Base-by-base conservation (phyloP, 345 rosid genomes). In the Reutealis trisperma region DNA sequence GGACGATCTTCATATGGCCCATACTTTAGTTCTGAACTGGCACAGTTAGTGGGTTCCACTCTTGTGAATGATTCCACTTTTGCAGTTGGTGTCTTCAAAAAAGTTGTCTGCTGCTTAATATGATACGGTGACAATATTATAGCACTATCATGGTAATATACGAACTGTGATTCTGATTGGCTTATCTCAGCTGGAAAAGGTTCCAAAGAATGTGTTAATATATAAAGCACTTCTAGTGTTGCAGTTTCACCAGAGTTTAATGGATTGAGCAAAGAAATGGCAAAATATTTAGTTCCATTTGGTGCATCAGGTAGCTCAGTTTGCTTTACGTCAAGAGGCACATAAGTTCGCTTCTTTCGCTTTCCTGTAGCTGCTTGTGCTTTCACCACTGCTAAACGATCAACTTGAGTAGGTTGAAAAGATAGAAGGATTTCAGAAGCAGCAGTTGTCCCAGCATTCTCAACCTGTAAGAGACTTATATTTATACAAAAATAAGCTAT, bases 131-230 rank as follows among this genome's bases (percentile, higher is more conserved):
- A 96, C 82, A 94, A 80, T 63, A 92, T 76, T 18, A 87, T 51
- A 2, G 98, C 96, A 81, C 92, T 90, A 73, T 96, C 98, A 55
- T 80, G 93, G 78, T 86, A 94, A 84, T 87, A 88, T 67, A 96
- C 99, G 82, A 94, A 80, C 87, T 96, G 99, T 59, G 99, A 80
- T 75, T 96, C 99, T 67, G 97, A 89, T 81, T 96, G 98, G 72
- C 97, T 80, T 78, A 94, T 96, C 87, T 94, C 99, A 69, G 80
- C 77, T 0, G 99, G 99, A 83, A 92, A 96, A 81, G 99, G 98
- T 70, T 96, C 98, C 75, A 90, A 83, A 67, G 92, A 90, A 81
- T 91, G 98, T 15, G 98, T 91, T 79, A 92, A 76, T 58, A 88
- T 74, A 85, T 90, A 96, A 19, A 92, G 86, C 78, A 96, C 93